phyloP scores from a whole-genome alignment of 2,329 filamentous ascomycete genomes.

The Microcera coccophila region DNA sequence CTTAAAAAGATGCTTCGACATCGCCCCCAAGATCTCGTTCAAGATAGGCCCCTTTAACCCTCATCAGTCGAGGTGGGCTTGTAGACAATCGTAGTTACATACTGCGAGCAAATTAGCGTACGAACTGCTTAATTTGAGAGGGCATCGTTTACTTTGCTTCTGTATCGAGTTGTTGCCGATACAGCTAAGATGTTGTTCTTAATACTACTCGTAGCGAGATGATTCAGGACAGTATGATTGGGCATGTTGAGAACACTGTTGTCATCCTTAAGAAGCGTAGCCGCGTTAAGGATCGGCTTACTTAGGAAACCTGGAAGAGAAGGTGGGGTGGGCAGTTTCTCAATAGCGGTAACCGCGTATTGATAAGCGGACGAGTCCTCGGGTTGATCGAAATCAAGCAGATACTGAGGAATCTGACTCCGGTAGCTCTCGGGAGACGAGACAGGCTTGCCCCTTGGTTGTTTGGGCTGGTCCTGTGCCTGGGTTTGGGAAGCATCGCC shows the following conservation, averaged over 20 bases:
- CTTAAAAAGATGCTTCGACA: not conserved
- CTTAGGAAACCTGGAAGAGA: conserved; percentile 84
- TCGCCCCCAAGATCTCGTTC: conserved; percentile 1
- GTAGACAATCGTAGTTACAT: conserved; percentile 96
- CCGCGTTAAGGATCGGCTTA: conserved; percentile 91
- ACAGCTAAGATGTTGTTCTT: conserved; percentile 94
- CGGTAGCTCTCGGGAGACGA: conserved; percentile 61
- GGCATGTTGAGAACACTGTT: conserved; percentile 96
- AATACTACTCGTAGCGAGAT: conserved; percentile 95
- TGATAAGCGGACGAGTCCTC: conserved; percentile 74
- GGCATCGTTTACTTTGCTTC: conserved; percentile 67
- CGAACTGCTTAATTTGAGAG: not conserved
- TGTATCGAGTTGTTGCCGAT: conserved; percentile 95
- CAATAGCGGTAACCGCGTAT: conserved; percentile 69
- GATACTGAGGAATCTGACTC: conserved; percentile 73
- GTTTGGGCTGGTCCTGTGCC: conserved; percentile 14
- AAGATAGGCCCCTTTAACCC: conserved; percentile 21
- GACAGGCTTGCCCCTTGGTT: conserved; percentile 52
- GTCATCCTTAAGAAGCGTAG: conserved; percentile 92
- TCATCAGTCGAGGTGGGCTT: conserved; percentile 71
- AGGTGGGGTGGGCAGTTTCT: conserved; percentile 78
- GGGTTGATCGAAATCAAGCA: conserved; percentile 79
- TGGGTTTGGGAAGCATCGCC: conserved; percentile 8
- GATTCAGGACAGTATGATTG: conserved; percentile 94
- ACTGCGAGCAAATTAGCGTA: conserved; percentile 55